Evolutionary conservation across 2,329 filamentous ascomycete species (phyloP).

Genomic region (Colletotrichum caudatum): DNA sequence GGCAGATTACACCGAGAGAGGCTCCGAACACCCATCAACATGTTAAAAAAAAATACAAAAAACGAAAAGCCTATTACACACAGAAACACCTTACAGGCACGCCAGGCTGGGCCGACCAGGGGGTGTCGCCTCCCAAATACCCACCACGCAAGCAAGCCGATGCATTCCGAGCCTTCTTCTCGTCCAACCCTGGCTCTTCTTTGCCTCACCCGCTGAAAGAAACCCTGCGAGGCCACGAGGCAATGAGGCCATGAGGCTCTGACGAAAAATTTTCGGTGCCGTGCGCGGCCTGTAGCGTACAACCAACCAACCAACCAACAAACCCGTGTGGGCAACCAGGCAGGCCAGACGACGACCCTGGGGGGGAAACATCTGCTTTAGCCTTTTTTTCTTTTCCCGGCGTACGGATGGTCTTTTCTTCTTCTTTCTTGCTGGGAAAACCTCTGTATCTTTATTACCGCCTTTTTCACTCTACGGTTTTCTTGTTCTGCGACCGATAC

Average conservation of each 20-base stretch:
- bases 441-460: background rate
- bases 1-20: conserved; percentile 36
- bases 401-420: background rate
- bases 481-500: conserved; percentile 4
- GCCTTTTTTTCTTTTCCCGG: background rate
- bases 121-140: background rate
- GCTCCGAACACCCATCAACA: conserved; percentile 26
- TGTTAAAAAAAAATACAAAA: background rate
- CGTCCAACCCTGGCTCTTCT: too few relatives aligned
- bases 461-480: background rate
- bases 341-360: background rate
- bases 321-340: background rate
- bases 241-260: conserved; percentile 21
- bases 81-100: background rate
- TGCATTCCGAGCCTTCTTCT: conserved; percentile 25
- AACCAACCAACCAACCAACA: background rate
- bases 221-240: conserved; percentile 13
- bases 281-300: background rate
- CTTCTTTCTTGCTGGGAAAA: background rate
- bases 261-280: conserved; percentile 29
- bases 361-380: background rate
- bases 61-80: background rate
- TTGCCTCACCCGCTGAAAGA: background rate
- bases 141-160: conserved; percentile 26
- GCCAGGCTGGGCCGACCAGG: conserved; percentile 19